Conservation (phyloP, 1,284 basidiomycete species). For the Vanrija sp. region DNA sequence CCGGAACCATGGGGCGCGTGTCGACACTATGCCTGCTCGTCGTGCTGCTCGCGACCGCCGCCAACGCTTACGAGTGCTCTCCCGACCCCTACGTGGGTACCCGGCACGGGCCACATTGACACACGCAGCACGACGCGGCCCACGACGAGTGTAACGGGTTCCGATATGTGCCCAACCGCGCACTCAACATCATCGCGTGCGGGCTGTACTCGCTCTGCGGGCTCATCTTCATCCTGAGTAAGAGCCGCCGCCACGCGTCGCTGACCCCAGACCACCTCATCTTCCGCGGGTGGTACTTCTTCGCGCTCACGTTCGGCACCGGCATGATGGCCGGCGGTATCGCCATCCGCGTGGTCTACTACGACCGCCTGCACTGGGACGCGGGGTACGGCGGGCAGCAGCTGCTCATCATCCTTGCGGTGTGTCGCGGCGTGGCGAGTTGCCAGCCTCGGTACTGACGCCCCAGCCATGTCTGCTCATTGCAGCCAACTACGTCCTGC, state of each 20-base stretch:
- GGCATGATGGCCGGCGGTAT: not conserved
- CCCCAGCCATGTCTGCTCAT: slow-evolving; percentile 66
- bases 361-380: not conserved
- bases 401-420: not conserved
- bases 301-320: not conserved
- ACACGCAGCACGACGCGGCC: not conserved
- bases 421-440: not conserved
- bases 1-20: slow-evolving; percentile 15
- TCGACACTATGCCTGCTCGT: slow-evolving; percentile 56
- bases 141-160: slow-evolving; percentile 32
- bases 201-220: slow-evolving; percentile 55
- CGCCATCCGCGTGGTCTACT: not conserved
- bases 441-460: not conserved
- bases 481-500: slow-evolving; percentile 64
- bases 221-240: slow-evolving; percentile 55
- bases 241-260: too few relatives aligned
- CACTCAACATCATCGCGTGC: slow-evolving; percentile 57
- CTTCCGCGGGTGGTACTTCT: not conserved
- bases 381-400: not conserved
- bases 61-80: slow-evolving; percentile 39
- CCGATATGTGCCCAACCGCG: slow-evolving; percentile 61
- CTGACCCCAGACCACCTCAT: not conserved
- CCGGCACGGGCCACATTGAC: slow-evolving; percentile 45
- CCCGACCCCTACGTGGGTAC: slow-evolving; percentile 55
- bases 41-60: slow-evolving; percentile 24